Evolutionary conservation across 2,329 filamentous ascomycete genomes (phyloP).

Genomic region (Podosphaera leucotricha): DNA sequence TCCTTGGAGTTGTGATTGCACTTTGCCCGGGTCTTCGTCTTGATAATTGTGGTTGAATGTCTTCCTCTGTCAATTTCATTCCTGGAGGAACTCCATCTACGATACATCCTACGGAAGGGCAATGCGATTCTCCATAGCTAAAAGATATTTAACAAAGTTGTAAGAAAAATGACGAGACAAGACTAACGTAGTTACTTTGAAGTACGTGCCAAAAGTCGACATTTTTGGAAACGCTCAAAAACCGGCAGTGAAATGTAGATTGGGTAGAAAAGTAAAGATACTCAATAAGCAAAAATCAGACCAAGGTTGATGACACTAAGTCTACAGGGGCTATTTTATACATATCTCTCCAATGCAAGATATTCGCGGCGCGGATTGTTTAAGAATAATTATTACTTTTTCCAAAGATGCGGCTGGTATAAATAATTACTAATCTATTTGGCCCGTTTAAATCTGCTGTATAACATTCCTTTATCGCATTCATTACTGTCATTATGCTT

Average conservation of each 20-base stretch:
- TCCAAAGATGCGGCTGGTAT: no score
- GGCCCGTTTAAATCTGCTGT: no score
- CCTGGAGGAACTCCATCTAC: conserved; percentile 81
- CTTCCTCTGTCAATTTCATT: conserved; percentile 59
- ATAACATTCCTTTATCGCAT: no score
- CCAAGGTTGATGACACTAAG: background rate
- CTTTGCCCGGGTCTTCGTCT: conserved; percentile 75
- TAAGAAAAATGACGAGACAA: conserved; percentile 2
- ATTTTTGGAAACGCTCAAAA: conserved; percentile 28
- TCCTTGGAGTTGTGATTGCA: conserved; percentile 69
- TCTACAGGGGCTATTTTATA: background rate
- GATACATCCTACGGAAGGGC: conserved; percentile 80
- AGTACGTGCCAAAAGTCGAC: conserved; percentile 72
- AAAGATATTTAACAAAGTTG: conserved; percentile 1
- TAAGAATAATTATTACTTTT: no score
- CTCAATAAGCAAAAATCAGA: no score
- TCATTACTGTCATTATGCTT: no score
- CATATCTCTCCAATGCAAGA: no score
- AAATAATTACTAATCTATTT: no score
- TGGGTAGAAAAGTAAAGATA: no score
- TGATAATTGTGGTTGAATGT: conserved; percentile 90
- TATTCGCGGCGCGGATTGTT: no score
- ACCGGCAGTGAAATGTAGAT: no score
- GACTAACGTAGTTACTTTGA: conserved; percentile 49
- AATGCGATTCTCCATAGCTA: conserved; percentile 64